Evolutionary conservation across 192 early-diverging fungal species (phyloP).

Genomic region (Linnemannia zychae): DNA sequence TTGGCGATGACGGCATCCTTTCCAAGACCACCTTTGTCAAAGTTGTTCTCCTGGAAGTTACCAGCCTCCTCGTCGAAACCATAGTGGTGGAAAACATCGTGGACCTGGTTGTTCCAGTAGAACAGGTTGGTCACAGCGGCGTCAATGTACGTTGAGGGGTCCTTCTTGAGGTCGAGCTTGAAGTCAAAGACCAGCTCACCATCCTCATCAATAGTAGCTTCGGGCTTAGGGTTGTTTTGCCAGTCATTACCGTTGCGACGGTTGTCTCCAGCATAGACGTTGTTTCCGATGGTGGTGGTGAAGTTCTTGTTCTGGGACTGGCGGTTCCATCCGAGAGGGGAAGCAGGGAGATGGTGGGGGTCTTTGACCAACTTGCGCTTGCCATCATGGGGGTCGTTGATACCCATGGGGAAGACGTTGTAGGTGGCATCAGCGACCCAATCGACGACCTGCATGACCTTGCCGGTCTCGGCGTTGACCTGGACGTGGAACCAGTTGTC

Average conservation of each 20-base stretch:
- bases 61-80: slow-evolving; percentile 94
- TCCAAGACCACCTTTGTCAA: slow-evolving; percentile 78
- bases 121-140: slow-evolving; percentile 91
- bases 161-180: slow-evolving; percentile 70
- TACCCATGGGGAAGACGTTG: slow-evolving; percentile 85
- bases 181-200: slow-evolving; percentile 81
- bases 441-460: slow-evolving; percentile 80
- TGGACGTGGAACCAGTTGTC: slow-evolving; percentile 86
- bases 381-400: slow-evolving; percentile 82
- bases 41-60: slow-evolving; percentile 95
- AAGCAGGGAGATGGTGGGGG: slow-evolving; percentile 69
- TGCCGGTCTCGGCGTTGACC: slow-evolving; percentile 70
- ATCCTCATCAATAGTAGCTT: slow-evolving; percentile 61
- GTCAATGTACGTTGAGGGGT: slow-evolving; percentile 81
- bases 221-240: slow-evolving; percentile 84
- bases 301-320: slow-evolving; percentile 68
- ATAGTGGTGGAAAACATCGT: slow-evolving; percentile 91
- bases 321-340: slow-evolving; percentile 84
- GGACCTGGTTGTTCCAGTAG: slow-evolving; percentile 93
- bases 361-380: slow-evolving; percentile 66
- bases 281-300: slow-evolving; percentile 89
- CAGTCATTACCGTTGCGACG: slow-evolving; percentile 78
- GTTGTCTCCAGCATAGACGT: slow-evolving; percentile 92
- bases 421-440: slow-evolving; percentile 87
- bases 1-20: slow-evolving; percentile 90